phyloP scores from a whole-genome alignment of 2,329 filamentous ascomycete genomes.

The Exophiala xenobiotica region DNA sequence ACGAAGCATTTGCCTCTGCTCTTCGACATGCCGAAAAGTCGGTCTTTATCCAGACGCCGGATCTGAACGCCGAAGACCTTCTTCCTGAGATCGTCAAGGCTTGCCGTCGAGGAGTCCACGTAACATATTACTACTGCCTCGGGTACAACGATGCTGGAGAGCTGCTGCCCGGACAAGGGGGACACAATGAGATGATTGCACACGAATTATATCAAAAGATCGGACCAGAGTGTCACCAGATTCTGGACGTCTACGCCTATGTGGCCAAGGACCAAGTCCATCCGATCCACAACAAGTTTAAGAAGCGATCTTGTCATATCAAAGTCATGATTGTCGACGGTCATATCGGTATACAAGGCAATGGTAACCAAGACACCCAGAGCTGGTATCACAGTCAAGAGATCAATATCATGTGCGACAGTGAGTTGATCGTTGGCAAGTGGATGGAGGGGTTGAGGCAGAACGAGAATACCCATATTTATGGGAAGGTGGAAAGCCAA shows the following conservation, averaged over 20 bases:
- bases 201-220: constrained; percentile 61
- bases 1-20: constrained; percentile 70
- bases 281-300: constrained; percentile 66
- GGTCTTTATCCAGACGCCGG: constrained; percentile 78
- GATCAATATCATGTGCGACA: constrained; percentile 73
- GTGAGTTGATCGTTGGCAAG: constrained; percentile 55
- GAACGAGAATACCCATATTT: constrained; percentile 66
- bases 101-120: constrained; percentile 64
- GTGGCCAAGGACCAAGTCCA: constrained; percentile 69
- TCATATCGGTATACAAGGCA: constrained; percentile 66
- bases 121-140: constrained; percentile 70
- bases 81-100: constrained; percentile 64
- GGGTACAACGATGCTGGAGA: constrained; percentile 79
- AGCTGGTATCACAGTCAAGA: constrained; percentile 77
- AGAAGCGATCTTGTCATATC: constrained; percentile 69
- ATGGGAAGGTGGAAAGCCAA: constrained; percentile 49
- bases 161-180: constrained; percentile 71
- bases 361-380: constrained; percentile 79
- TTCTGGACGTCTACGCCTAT: constrained; percentile 67
- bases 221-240: constrained; percentile 47
- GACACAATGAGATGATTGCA: constrained; percentile 71
- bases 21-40: constrained; percentile 61
- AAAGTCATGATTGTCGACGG: constrained; percentile 75
- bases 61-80: constrained; percentile 70
- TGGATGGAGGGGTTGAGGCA: constrained; percentile 63